Conservation (phyloP, 805 yeast genomes). For the Scheffersomyces stipitis region DNA sequence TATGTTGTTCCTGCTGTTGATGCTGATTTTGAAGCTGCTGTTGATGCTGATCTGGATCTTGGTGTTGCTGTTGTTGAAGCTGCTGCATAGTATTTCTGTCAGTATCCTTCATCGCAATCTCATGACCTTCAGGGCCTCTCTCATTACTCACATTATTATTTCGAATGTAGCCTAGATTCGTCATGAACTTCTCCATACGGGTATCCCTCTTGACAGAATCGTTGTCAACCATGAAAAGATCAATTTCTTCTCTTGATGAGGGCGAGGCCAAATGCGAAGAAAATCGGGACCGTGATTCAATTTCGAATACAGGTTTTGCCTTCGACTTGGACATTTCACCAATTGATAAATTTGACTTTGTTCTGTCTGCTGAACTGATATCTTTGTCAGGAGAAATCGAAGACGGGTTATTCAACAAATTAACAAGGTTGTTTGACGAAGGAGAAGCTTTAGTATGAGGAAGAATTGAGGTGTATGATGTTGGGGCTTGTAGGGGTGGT, state of each 20-base stretch:
- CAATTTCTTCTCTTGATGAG: constrained; percentile 10
- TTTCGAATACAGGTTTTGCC: background rate
- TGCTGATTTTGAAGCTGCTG: background rate
- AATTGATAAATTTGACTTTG: too few species aligned
- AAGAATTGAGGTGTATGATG: constrained; percentile 1
- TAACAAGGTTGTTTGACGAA: constrained; percentile 4
- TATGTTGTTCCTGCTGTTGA: background rate
- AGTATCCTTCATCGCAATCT: too few species aligned
- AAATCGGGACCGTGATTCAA: background rate
- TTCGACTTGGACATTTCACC: background rate
- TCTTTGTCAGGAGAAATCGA: background rate
- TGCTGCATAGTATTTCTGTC: too few species aligned
- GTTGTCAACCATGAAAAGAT: constrained; percentile 14
- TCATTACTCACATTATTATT: background rate
- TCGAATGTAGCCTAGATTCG: constrained; percentile 11
- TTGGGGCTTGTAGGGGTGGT: background rate
- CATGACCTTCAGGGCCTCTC: background rate
- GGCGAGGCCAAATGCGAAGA: background rate
- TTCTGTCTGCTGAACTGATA: background rate
- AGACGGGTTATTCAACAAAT: constrained; percentile 9
- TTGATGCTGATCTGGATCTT: background rate
- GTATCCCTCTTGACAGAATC: constrained; percentile 11
- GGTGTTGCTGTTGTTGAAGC: too few species aligned
- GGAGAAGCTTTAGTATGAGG: constrained; percentile 6
- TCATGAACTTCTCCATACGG: constrained; percentile 13